These are phyloP conservation scores for Ophiocordyceps camponoti-leonardi DNA, from an alignment of 2,329 filamentous ascomycete genomes.

Conservation along the genomic window DNA sequence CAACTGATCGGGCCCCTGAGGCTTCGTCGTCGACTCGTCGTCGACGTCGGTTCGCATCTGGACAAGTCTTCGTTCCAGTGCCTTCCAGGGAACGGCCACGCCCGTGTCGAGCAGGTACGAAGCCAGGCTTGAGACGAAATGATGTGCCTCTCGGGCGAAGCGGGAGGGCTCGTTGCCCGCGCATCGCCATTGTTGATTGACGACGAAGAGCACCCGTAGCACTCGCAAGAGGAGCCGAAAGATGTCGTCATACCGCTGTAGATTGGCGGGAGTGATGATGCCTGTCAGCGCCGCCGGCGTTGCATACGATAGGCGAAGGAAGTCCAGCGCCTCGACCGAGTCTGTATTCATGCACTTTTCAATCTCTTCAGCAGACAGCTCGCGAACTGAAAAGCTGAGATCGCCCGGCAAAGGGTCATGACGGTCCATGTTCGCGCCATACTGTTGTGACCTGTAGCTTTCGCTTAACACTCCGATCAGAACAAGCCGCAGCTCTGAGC, in stretches of 20 bases:
- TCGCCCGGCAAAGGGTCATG: conserved; percentile 41
- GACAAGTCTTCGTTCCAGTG: conserved; percentile 49
- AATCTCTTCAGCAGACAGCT: conserved; percentile 62
- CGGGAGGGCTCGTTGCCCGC: conserved; percentile 26
- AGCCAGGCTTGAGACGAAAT: conserved; percentile 57
- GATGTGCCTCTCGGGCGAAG: conserved; percentile 61
- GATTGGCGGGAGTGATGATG: conserved; percentile 51
- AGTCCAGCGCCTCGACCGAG: conserved; percentile 80
- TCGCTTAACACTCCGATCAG: conserved; percentile 75
- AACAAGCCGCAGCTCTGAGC: conserved; percentile 77
- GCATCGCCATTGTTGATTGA: conserved; percentile 43
- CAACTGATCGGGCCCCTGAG: conserved; percentile 44
- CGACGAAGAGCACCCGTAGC: conserved; percentile 61
- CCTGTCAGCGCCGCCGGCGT: conserved; percentile 52
- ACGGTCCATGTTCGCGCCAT: conserved; percentile 6
- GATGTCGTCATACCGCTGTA: conserved; percentile 70
- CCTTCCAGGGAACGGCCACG: conserved; percentile 54
- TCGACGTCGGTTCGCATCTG: conserved; percentile 41
- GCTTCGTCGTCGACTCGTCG: conserved; percentile 12
- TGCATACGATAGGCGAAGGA: conserved; percentile 73
- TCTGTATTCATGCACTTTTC: conserved; percentile 68
- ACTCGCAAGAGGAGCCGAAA: conserved; percentile 68
- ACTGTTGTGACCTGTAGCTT: conserved; percentile 33
- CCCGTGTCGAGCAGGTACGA: conserved; percentile 70
- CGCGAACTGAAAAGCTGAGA: conserved; percentile 69